These are phyloP conservation scores for Nothophoma quercina DNA, from an alignment of 2,329 filamentous ascomycete genomes.

Conservation along the genomic window DNA sequence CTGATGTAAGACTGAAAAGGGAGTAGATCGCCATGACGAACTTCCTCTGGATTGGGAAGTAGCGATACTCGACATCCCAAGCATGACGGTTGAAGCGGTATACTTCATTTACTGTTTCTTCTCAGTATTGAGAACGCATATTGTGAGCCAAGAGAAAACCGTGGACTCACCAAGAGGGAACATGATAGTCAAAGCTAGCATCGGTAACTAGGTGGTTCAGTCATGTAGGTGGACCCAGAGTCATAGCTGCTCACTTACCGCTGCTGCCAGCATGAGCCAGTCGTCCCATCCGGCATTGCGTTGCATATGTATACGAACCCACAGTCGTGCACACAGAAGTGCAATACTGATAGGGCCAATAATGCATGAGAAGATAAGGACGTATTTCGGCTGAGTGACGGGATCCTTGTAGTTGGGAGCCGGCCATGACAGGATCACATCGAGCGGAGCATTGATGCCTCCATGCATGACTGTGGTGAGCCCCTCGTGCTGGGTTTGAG, in stretches of 20 bases:
- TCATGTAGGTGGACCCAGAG: neutral
- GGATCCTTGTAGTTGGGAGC: neutral
- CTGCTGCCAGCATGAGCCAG: conserved; percentile 33
- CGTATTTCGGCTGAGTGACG: neutral
- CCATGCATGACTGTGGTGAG: neutral
- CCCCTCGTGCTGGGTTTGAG: neutral
- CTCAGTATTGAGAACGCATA: too few species aligned
- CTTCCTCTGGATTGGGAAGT: conserved; percentile 25
- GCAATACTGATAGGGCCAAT: conserved; percentile 27
- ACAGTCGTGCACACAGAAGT: conserved; percentile 29
- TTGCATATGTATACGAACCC: conserved; percentile 31
- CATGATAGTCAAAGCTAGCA: conserved; percentile 28
- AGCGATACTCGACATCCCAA: conserved; percentile 28
- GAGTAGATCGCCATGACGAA: conserved; percentile 30
- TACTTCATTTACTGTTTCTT: conserved; percentile 18
- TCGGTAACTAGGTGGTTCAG: conserved; percentile 13
- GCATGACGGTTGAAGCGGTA: conserved; percentile 28
- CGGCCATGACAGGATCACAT: conserved; percentile 3
- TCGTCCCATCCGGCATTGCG: conserved; percentile 32
- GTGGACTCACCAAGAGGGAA: conserved; percentile 24
- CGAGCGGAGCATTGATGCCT: neutral
- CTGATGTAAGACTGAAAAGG: conserved; percentile 26
- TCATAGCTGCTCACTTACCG: conserved; percentile 12
- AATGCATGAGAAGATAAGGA: conserved; percentile 20
- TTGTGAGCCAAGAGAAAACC: too few species aligned